Evolutionary conservation across 2,329 filamentous ascomycete species (phyloP), one percentile per base, ranked within the genome.

Genomic region (Sclerotiophoma versabilis): DNA sequence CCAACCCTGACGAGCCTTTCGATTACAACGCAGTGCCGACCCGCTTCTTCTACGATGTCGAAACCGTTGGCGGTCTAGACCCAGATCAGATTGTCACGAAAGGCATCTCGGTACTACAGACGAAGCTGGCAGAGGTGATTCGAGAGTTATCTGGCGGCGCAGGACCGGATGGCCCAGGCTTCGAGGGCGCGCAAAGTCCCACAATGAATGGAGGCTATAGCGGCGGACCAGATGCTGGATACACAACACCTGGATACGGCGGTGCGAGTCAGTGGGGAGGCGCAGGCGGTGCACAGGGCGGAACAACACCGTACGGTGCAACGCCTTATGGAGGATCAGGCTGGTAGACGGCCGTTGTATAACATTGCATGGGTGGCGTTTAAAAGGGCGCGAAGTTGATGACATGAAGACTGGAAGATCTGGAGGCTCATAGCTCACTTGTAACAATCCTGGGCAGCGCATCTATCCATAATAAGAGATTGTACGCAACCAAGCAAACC

Each of bases 21-120:
- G 88, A 98, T 78, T 98, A 91, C 76, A 89, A 96, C 66, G 93
- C 92, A 9, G 84, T 89, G 19, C 93, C 95, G 5, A 83, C 82
- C 57, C 86, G 85, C 62, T 99, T 97, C 81, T 99, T 97, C 81
- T 90, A 93, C 70, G 92, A 97, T 70, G 89, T 99, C 39, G 95
- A 99, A 76, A 89, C 90, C 39, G 88, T 90, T 30, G 95, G 95
- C 29, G 91, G 88, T 66, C 85, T 98, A 57, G 91, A 95, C 25
- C 93, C 95, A 0, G 93, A 99, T 70, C 84, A 87, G 58, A 95
- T 98, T 65, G 87, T 99, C 45, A 88, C 93, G 66, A 87, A 92
- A 67, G 93, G 92, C 27, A 96, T 99, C 74, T 87, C 89, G 60
- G 89, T 92, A 23, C 80, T 99, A 50, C 95, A 98, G 75, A 85